Evolutionary conservation across 139 green algal genomes (phyloP).

Genomic region (Chlorella ohadii): DNA sequence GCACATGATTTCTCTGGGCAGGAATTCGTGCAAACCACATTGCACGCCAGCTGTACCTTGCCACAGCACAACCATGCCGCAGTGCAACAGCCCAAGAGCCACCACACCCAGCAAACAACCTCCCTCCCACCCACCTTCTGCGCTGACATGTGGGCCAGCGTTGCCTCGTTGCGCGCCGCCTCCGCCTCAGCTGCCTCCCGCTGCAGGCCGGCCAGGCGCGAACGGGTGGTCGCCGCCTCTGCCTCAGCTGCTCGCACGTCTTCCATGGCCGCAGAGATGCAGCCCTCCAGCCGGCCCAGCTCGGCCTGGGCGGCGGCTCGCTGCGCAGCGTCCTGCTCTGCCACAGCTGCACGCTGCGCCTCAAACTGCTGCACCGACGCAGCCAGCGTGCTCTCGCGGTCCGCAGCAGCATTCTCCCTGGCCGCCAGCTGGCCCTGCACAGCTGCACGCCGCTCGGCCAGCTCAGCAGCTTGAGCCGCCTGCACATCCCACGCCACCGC

Average conservation of each 20-base stretch:
- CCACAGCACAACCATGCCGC: no score
- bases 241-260: slow-evolving; percentile 36
- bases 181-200: slow-evolving; percentile 37
- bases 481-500: slow-evolving; percentile 16
- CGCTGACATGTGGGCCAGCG: slow-evolving; percentile 32
- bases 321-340: slow-evolving; percentile 41
- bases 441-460: slow-evolving; percentile 15
- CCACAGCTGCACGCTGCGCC: slow-evolving; percentile 4
- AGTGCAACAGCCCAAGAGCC: no score
- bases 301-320: slow-evolving; percentile 21
- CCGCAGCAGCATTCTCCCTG: slow-evolving; percentile 17
- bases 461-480: slow-evolving; percentile 31
- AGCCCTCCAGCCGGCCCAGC: slow-evolving; percentile 37
- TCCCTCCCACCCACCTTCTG: slow-evolving; percentile 7
- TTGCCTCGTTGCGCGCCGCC: slow-evolving; percentile 34
- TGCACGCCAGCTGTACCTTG: no score
- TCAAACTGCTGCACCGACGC: slow-evolving; percentile 20
- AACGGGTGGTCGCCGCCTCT: slow-evolving; percentile 32
- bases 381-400: slow-evolving; percentile 30
- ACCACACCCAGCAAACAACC: background rate
- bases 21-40: no score
- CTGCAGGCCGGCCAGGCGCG: slow-evolving; percentile 24
- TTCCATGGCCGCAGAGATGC: slow-evolving; percentile 20
- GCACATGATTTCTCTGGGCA: no score
- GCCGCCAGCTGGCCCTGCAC: slow-evolving; percentile 5